These are phyloP conservation scores for Dentipellis sp. DNA, from an alignment of 768 basidiomycete genomes.

Conservation along the genomic window DNA sequence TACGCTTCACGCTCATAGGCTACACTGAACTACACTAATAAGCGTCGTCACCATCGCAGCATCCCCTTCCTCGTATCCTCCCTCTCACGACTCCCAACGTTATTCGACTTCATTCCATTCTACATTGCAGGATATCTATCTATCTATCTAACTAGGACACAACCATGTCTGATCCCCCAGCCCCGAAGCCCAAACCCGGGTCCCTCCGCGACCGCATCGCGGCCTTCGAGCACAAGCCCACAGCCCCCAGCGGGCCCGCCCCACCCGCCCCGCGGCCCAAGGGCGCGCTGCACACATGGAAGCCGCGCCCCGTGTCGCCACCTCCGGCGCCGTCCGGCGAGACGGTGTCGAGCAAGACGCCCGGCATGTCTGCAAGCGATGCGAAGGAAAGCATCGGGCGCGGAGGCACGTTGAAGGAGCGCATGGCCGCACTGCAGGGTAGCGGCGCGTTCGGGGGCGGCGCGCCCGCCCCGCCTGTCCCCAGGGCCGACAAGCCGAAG, in stretches of 20 bases:
- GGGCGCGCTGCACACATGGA: slow-evolving; percentile 54
- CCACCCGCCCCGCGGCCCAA: slow-evolving; percentile 47
- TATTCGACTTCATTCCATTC: too few relatives aligned
- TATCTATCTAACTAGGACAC: neutral
- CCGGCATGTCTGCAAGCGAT: slow-evolving; percentile 75
- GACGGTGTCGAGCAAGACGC: slow-evolving; percentile 10
- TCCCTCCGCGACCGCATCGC: slow-evolving; percentile 85
- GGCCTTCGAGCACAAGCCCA: slow-evolving; percentile 67
- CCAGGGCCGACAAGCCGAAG: slow-evolving; percentile 62
- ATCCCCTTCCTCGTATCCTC: too few relatives aligned
- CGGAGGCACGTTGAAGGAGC: slow-evolving; percentile 77
- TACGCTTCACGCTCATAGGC: too few relatives aligned
- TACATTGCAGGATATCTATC: too few relatives aligned
- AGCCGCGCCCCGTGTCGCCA: slow-evolving; percentile 49
- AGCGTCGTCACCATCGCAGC: too few relatives aligned
- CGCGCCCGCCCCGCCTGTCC: slow-evolving; percentile 41
- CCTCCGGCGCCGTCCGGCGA: slow-evolving; percentile 19
- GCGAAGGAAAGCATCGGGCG: slow-evolving; percentile 80
- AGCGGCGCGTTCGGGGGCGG: slow-evolving; percentile 66
- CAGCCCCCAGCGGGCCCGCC: slow-evolving; percentile 27
- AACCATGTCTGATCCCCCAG: slow-evolving; percentile 51
- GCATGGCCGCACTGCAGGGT: slow-evolving; percentile 91
- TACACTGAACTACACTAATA: too few relatives aligned
- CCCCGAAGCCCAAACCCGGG: slow-evolving; percentile 59
- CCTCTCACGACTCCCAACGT: too few relatives aligned